These are phyloP conservation scores for Chaetomium sp. DNA, from an alignment of 2,329 filamentous ascomycete genomes.

Conservation along the genomic window DNA sequence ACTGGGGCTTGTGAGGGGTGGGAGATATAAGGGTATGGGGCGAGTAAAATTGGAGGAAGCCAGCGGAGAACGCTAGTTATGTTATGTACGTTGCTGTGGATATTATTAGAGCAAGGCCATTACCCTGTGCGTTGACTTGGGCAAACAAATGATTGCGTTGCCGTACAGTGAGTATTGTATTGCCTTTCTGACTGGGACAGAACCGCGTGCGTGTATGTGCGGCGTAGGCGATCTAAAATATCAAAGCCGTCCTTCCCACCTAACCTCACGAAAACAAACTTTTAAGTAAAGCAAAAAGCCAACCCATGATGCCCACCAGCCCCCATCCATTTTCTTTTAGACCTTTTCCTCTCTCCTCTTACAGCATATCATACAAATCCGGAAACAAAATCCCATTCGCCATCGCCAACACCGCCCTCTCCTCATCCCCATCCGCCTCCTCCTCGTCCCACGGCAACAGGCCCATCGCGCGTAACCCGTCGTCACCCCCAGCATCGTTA, in stretches of 20 bases:
- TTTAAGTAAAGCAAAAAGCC: background rate
- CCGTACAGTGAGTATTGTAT: too few relatives aligned
- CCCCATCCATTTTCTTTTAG: background rate
- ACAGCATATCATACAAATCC: slow-evolving; percentile 30
- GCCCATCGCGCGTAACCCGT: slow-evolving; percentile 37
- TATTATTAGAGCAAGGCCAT: too few relatives aligned
- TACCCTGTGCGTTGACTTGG: too few relatives aligned
- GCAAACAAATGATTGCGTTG: too few relatives aligned
- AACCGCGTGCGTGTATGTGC: background rate
- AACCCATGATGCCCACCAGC: background rate
- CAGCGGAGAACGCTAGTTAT: too few relatives aligned
- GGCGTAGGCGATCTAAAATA: background rate
- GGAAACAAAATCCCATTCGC: slow-evolving; percentile 38
- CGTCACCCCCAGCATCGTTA: slow-evolving; percentile 34
- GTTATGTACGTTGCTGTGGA: too few relatives aligned
- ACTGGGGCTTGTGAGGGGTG: too few relatives aligned
- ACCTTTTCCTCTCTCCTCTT: too few relatives aligned
- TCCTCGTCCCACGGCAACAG: slow-evolving; percentile 37
- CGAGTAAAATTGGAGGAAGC: too few relatives aligned
- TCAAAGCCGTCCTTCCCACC: background rate
- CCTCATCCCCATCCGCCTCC: slow-evolving; percentile 27
- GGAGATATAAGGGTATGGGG: too few relatives aligned
- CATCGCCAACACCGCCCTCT: slow-evolving; percentile 32
- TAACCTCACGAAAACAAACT: background rate
- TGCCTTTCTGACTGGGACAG: background rate